Evolutionary conservation across 2,329 filamentous ascomycete genomes (phyloP), one percentile per base, ranked within the genome.

Genomic region (Mollisia scopiformis): DNA sequence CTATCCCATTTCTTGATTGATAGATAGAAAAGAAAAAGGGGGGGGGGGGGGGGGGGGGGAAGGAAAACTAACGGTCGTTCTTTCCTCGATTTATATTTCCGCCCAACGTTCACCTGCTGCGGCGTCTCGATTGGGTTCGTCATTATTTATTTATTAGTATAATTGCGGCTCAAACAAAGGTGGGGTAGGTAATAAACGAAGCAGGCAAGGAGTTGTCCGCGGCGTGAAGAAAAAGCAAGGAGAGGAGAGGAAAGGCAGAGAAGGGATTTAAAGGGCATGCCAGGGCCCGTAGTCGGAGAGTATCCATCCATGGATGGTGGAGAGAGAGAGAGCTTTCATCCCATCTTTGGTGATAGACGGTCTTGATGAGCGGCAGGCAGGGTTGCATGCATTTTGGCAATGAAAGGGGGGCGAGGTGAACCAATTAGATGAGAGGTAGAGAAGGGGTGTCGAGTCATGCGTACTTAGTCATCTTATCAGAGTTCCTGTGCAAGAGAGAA

Each of bases 71-170:
- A 69, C 66, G 68, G 68, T 58, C 66, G 39, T 59, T 71, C 66
- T 55, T 70, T 71, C 39, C 68, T 64, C 8, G 68, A 71, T 50
- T 71, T 69, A 58, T 71, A 69, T 43, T 69, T 69, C 25, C 67
- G 55, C 23, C 67, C 67, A 52, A 63, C 62, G 50, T 63, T 68
- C 16, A 66, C 63, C n/a, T 64, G 62, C 19, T 57, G n/a, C 27
- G 63, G 59, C 31, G 52, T 16, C 30, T 3, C 31, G 16, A 23
- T 58, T 43, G 41, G 16, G 30, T 55, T 58, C 56, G 55, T 58
- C 55, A 62, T 50, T 13, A 47, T 47, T n/a, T n/a, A n/a, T n/a
- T n/a, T n/a, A n/a, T n/a, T n/a, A n/a, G n/a, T n/a, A n/a, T n/a
- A n/a, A n/a, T n/a, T n/a, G 47, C 30, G 47, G 47, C 13, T 39